phyloP scores from a whole-genome alignment of 345 rosid species.

The Rhodamnia argentea region DNA sequence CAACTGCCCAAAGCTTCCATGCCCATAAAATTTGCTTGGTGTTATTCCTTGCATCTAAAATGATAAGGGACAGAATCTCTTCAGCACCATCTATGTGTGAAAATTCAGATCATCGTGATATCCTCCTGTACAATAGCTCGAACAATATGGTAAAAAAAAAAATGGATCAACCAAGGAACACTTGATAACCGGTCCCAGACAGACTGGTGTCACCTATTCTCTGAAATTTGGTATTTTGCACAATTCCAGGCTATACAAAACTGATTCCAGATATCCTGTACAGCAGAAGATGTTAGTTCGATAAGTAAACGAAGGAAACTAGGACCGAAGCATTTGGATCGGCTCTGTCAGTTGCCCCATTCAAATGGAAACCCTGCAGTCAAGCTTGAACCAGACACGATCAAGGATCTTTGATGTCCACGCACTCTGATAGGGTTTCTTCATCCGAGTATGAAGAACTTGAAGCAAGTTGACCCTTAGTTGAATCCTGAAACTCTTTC shows the following conservation, averaged over 20 bases:
- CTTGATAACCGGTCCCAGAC: not conserved
- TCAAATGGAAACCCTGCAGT: not conserved
- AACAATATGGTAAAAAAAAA: not conserved
- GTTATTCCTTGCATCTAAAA: not conserved
- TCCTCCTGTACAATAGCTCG: not conserved
- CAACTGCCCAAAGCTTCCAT: not conserved
- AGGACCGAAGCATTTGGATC: not conserved
- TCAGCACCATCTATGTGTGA: not conserved
- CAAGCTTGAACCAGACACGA: too few species aligned
- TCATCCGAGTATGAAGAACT: constrained; percentile 2
- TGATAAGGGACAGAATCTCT: not conserved
- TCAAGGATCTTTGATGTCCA: not conserved
- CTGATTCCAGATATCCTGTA: not conserved
- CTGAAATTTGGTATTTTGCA: not conserved
- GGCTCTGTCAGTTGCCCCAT: not conserved
- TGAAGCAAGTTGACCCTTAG: not conserved
- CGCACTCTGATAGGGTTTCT: not conserved
- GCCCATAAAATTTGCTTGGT: not conserved
- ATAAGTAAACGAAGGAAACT: not conserved
- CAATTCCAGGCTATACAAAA: not conserved
- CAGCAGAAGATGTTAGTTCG: not conserved
- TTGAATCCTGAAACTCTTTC: constrained; percentile 31
- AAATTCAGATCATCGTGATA: not conserved
- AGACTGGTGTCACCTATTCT: not conserved
- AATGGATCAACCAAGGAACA: not conserved